Evolutionary conservation across 768 basidiomycete species (phyloP).

Genomic region (Vararia minispora): DNA sequence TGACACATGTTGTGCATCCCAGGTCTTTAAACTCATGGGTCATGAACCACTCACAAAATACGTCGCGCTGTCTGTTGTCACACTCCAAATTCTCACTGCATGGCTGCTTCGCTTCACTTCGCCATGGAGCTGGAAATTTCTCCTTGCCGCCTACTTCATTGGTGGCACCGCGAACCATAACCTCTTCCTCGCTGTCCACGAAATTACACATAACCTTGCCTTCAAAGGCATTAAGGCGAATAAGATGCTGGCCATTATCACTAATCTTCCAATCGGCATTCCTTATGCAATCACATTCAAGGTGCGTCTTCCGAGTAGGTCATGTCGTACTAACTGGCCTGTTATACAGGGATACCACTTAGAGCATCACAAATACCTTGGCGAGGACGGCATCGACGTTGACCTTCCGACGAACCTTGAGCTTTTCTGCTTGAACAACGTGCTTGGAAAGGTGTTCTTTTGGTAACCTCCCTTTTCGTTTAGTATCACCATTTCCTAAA

Average conservation of each 20-base stretch:
- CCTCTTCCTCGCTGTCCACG: constrained; percentile 95
- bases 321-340: background rate
- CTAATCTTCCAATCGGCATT: constrained; percentile 88
- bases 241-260: constrained; percentile 80
- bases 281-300: constrained; percentile 97
- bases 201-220: constrained; percentile 96
- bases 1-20: constrained; percentile 1
- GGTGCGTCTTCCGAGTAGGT: constrained; percentile 26
- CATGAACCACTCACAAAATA: constrained; percentile 88
- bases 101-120: constrained; percentile 54
- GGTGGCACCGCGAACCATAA: constrained; percentile 98
- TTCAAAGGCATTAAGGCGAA: constrained; percentile 77
- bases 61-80: constrained; percentile 73
- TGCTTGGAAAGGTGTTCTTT: constrained; percentile 96
- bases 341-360: constrained; percentile 70
- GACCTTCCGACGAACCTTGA: constrained; percentile 87
- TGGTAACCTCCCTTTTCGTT: constrained; percentile 37
- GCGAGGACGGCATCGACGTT: constrained; percentile 93
- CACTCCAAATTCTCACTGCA: constrained; percentile 60
- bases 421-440: constrained; percentile 81
- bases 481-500: background rate
- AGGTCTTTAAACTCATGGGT: constrained; percentile 97
- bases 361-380: constrained; percentile 92
- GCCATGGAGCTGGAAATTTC: constrained; percentile 60
- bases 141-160: constrained; percentile 70